Base-by-base conservation (phyloP, 257 asterid genomes). In the Asclepias syriaca region DNA sequence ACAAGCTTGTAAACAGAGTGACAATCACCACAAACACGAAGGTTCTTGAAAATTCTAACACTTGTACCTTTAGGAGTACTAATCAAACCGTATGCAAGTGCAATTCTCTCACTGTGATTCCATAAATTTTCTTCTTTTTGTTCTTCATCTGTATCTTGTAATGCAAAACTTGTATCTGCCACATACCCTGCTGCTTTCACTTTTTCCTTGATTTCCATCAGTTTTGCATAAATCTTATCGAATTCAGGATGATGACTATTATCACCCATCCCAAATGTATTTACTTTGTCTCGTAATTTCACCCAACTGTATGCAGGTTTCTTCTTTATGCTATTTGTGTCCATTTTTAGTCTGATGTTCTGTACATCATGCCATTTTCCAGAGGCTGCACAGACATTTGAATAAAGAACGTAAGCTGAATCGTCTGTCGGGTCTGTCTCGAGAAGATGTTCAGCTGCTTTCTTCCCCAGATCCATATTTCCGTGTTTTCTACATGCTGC, bases 61-160 rank as follows among this genome's bases (percentile, higher is more conserved):
- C 85, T 81, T 21, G 87, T 82, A 43, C 95, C 88, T 78, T 84
- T 81, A 40, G 77, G 81, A 2, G 86, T 80, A 51, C 82, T 80
- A 56, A 89, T 79, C 88, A 92, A 70, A 27, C 89, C 89, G 39
- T 83, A 92, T 0, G 97, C 96, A 21, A 89, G 91, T 12, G 97
- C 97, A 59, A 92, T 82, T 81, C 95, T 89, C 85, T 92, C 96
- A 37, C 97, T 92, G 72, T 92, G 97, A 76, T 67, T 80, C 97
- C 97, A 92, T 32, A 92, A 75, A 59, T 79, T 83, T 56, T 86
- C 92, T 74, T 89, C 97, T 78, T 86, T 92, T 59, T 92, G 96
- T 75, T 92, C 97, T 74, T 87, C 97, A 37, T 89, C 97, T 0
- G 95, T 92, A 76, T 92, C 96, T 8, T 92, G 97, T 88, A 92